Conservation (phyloP, 495 filamentous ascomycete species). For the Podospora conica region DNA sequence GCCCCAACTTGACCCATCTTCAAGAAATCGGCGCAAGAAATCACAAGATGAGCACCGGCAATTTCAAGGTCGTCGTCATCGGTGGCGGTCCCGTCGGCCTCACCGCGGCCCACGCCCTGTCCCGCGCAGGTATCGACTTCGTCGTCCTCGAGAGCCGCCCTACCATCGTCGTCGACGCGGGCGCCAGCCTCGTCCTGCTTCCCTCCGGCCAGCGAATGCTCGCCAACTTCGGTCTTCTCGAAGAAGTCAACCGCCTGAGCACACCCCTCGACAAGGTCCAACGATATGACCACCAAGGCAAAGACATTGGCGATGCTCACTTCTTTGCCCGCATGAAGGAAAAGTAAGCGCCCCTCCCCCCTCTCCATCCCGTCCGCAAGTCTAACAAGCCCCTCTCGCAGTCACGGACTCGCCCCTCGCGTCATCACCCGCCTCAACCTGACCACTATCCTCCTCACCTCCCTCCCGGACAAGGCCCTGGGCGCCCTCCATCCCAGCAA, state of each 20-base stretch:
- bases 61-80: conserved; percentile 44
- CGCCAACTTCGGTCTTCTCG: conserved; percentile 43
- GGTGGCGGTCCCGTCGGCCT: conserved; percentile 49
- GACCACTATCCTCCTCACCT: conserved; percentile 29
- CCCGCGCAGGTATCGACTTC: conserved; percentile 39
- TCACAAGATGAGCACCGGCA: neutral
- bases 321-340: conserved; percentile 4
- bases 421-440: conserved; percentile 29
- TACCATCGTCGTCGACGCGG: conserved; percentile 32
- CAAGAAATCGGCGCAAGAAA: no score
- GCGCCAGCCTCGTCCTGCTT: conserved; percentile 36
- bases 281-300: conserved; percentile 3
- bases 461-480: conserved; percentile 26
- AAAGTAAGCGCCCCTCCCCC: neutral
- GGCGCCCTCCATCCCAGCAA: conserved; percentile 25
- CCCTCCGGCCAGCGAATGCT: conserved; percentile 32
- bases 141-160: conserved; percentile 40
- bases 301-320: conserved; percentile 3
- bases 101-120: conserved; percentile 42
- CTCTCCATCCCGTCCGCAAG: neutral
- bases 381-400: conserved; percentile 1
- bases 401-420: conserved; percentile 31
- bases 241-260: conserved; percentile 16
- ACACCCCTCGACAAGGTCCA: neutral
- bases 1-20: neutral